These are phyloP conservation scores for Chlorella sp. DNA, from an alignment of 139 green algal genomes.

Conservation along the genomic window DNA sequence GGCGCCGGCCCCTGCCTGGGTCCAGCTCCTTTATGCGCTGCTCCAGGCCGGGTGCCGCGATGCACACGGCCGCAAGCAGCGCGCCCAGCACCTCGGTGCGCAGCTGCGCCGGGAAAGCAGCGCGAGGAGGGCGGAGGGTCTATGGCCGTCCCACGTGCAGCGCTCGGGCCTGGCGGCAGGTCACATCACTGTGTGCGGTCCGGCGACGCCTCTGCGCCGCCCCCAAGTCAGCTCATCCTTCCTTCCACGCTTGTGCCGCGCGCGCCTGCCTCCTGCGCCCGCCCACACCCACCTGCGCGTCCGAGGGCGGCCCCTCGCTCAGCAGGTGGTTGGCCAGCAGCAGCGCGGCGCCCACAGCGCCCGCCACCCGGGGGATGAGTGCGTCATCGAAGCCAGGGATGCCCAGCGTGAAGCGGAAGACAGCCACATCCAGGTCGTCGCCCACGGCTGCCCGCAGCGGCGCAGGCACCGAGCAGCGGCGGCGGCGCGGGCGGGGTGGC, in stretches of 20 bases:
- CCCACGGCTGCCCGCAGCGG: neutral
- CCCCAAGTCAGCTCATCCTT: neutral
- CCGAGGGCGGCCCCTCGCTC: constrained; percentile 1
- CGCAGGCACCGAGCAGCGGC: no score
- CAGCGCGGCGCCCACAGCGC: constrained; percentile 49
- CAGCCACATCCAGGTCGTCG: constrained; percentile 78
- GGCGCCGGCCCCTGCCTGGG: constrained; percentile 60
- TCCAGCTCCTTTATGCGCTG: constrained; percentile 62
- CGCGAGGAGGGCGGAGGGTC: neutral
- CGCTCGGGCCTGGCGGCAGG: no score
- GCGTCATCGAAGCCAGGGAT: constrained; percentile 89
- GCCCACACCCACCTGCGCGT: constrained; percentile 15
- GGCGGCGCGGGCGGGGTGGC: no score
- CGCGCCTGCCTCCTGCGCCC: neutral
- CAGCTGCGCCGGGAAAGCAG: neutral
- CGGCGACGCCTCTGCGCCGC: neutral
- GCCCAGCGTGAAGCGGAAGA: constrained; percentile 91
- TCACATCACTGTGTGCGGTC: neutral
- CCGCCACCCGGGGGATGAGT: constrained; percentile 77
- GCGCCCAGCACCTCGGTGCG: constrained; percentile 68
- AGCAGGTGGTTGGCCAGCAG: constrained; percentile 75
- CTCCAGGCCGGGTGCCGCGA: constrained; percentile 72
- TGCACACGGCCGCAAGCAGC: constrained; percentile 60
- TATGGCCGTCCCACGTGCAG: no score
- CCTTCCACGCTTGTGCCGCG: neutral